phyloP scores from a whole-genome alignment of 1,139 yeast genomes.

The Oligophagozyma castellii region DNA sequence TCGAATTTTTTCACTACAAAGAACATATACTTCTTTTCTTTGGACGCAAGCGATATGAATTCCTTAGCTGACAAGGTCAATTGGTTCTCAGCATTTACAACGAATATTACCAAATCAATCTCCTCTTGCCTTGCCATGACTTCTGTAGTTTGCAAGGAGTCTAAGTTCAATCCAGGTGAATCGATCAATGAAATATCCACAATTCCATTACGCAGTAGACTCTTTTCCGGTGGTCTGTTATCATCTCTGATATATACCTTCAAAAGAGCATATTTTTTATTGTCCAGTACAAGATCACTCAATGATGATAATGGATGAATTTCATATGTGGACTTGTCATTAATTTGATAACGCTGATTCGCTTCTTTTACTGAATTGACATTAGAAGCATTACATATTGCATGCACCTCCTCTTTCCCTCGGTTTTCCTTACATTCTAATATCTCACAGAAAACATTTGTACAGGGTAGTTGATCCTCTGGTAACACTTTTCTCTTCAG shows the following conservation, averaged over 20 bases:
- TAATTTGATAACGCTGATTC: conserved; percentile 33
- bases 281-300: conserved; percentile 58
- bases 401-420: conserved; percentile 83
- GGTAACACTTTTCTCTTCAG: conserved; percentile 70
- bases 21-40: conserved; percentile 82
- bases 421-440: conserved; percentile 69
- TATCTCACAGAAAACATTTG: conserved; percentile 92
- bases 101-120: conserved; percentile 91
- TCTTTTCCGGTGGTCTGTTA: conserved; percentile 49
- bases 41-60: conserved; percentile 80
- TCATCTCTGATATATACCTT: conserved; percentile 72
- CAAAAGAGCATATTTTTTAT: conserved; percentile 57
- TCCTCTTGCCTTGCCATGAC: conserved; percentile 95
- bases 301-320: conserved; percentile 41
- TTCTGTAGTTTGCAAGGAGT: conserved; percentile 87
- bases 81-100: conserved; percentile 91
- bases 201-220: conserved; percentile 76
- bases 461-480: conserved; percentile 96
- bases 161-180: conserved; percentile 94
- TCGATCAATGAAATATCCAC: conserved; percentile 88
- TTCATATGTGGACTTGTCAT: conserved; percentile 54
- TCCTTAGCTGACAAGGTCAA: conserved; percentile 91
- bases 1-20: conserved; percentile 92
- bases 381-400: conserved; percentile 47
- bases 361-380: conserved; percentile 22